Conservation (phyloP, 1,139 yeast genomes). For the Lodderomyces oxycetoniae region DNA sequence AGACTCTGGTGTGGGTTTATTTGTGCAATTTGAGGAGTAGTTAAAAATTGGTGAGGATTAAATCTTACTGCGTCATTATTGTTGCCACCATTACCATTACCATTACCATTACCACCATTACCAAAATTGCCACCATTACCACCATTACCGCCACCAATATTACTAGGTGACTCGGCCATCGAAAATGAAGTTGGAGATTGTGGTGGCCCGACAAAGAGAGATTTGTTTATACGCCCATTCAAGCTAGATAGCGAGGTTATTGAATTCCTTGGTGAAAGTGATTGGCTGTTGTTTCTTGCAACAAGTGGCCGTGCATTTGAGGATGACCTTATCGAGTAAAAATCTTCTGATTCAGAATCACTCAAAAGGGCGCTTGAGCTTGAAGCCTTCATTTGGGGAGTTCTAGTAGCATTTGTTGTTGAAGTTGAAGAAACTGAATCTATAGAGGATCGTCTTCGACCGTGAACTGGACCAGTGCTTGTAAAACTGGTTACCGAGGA, state of each 20-base stretch:
- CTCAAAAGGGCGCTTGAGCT: slow-evolving; percentile 22
- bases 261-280: slow-evolving; percentile 45
- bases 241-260: slow-evolving; percentile 42
- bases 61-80: slow-evolving; percentile 3
- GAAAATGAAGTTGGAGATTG: slow-evolving; percentile 13
- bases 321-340: slow-evolving; percentile 28
- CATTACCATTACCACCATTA: no score
- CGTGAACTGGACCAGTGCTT: slow-evolving; percentile 9
- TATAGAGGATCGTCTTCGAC: slow-evolving; percentile 14
- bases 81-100: no score
- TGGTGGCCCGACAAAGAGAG: slow-evolving; percentile 15
- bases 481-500: slow-evolving; percentile 26
- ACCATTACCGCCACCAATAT: slow-evolving; percentile 1
- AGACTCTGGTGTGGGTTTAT: slow-evolving; percentile 6
- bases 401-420: slow-evolving; percentile 29
- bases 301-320: slow-evolving; percentile 28
- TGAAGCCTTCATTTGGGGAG: slow-evolving; percentile 28
- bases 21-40: slow-evolving; percentile 1
- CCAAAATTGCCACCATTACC: no score
- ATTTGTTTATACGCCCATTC: slow-evolving; percentile 38
- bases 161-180: slow-evolving; percentile 9
- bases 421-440: slow-evolving; percentile 21
- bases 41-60: slow-evolving; percentile 1
- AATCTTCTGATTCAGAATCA: slow-evolving; percentile 40
- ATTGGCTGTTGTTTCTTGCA: slow-evolving; percentile 22